These are phyloP conservation scores for Calonectria leucothoes DNA, from an alignment of 2,329 filamentous ascomycete genomes.

Conservation along the genomic window DNA sequence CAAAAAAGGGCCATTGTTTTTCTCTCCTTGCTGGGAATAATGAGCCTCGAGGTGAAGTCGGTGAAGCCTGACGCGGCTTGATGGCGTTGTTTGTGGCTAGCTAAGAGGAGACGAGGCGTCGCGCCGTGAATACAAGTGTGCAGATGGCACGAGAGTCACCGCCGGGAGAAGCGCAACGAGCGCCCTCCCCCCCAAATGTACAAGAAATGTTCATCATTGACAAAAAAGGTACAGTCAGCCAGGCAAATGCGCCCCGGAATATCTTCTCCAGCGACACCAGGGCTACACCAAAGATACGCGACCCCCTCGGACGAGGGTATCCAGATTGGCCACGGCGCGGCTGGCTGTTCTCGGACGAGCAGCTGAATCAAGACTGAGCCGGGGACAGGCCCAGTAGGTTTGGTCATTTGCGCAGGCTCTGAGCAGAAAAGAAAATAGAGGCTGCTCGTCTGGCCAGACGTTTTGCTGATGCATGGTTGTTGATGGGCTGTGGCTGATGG, in stretches of 20 bases:
- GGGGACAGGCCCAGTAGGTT: background rate
- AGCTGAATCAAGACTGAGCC: background rate
- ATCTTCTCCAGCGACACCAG: background rate
- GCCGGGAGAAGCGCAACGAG: background rate
- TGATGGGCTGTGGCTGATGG: background rate
- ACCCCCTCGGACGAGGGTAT: background rate
- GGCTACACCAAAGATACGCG: background rate
- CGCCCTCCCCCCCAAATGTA: too few relatives aligned
- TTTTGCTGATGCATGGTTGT: background rate
- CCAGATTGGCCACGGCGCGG: background rate
- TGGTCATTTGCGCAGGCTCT: background rate
- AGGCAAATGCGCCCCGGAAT: background rate
- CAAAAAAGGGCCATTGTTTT: background rate
- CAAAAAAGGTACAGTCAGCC: background rate
- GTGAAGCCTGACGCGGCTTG: background rate
- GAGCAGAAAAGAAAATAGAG: background rate
- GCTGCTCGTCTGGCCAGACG: background rate
- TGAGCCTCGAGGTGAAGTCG: background rate
- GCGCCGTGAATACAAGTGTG: background rate
- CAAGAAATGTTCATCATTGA: background rate
- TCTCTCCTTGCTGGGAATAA: too few relatives aligned
- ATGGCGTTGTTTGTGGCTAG: background rate
- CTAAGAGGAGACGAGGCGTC: background rate
- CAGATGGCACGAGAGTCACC: background rate
- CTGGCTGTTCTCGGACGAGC: background rate